Evolutionary conservation across 2,329 filamentous ascomycete genomes (phyloP).

Genomic region (Talaromyces atroroseus): DNA sequence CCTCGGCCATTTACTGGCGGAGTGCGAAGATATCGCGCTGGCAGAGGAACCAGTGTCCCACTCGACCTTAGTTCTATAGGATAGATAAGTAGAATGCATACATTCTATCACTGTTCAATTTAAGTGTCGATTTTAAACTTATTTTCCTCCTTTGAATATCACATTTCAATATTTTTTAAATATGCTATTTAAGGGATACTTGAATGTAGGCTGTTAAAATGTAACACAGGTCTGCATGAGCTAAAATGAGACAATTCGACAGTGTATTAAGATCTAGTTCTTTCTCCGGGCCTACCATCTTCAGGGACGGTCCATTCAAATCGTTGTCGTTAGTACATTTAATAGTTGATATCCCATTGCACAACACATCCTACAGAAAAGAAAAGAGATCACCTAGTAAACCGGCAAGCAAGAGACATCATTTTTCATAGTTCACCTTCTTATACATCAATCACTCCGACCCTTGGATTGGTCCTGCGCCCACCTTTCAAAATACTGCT

Average conservation of each 20-base stretch:
- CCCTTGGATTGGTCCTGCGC: not conserved
- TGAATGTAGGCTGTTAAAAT: not conserved
- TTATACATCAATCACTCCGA: not conserved
- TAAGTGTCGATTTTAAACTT: not conserved
- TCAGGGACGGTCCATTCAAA: not conserved
- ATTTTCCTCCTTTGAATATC: not conserved
- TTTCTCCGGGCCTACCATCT: not conserved
- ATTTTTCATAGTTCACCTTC: not conserved
- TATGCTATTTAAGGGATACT: not conserved
- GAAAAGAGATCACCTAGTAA: not conserved
- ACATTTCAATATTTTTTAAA: not conserved
- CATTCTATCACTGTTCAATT: not conserved
- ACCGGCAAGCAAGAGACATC: not conserved
- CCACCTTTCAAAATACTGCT: not conserved
- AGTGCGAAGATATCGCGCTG: constrained; percentile 76
- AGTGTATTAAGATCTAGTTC: not conserved
- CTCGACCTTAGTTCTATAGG: constrained; percentile 61
- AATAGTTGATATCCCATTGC: not conserved
- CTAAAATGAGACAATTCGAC: not conserved
- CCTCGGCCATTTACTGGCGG: constrained; percentile 74
- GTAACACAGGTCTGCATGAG: not conserved
- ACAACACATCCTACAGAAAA: not conserved
- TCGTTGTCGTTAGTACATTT: not conserved
- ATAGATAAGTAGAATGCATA: constrained; percentile 17
- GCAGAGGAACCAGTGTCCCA: constrained; percentile 88